These are phyloP conservation scores for Otatea glauca DNA, from an alignment of 176 grass and related monocot genomes.

Conservation along the genomic window DNA sequence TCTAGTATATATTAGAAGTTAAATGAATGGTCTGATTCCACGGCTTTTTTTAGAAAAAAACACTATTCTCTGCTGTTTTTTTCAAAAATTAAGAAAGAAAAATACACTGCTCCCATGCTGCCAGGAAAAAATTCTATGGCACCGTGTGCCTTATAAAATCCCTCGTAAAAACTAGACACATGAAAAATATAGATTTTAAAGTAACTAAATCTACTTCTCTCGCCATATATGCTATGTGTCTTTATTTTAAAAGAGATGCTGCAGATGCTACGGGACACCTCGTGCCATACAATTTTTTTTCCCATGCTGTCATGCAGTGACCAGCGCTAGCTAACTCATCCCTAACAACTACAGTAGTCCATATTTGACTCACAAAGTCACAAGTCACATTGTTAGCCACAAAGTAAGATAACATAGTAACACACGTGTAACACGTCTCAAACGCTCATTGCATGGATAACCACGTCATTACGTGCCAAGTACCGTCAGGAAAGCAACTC, in stretches of 20 bases:
- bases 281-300: too few relatives aligned
- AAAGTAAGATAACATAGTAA: not conserved
- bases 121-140: too few relatives aligned
- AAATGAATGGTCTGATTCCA: not conserved
- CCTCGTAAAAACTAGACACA: too few relatives aligned
- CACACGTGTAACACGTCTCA: not conserved
- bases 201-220: too few relatives aligned
- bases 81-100: not conserved
- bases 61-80: not conserved
- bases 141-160: too few relatives aligned
- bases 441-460: not conserved
- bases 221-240: too few relatives aligned
- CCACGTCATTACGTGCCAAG: not conserved
- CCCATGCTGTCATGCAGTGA: not conserved
- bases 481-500: not conserved
- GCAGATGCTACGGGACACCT: too few relatives aligned
- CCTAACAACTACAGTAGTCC: not conserved
- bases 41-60: not conserved
- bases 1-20: not conserved
- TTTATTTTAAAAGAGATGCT: too few relatives aligned
- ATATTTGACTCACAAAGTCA: too few relatives aligned
- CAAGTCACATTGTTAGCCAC: too few relatives aligned
- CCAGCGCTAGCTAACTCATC: not conserved
- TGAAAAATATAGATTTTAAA: too few relatives aligned
- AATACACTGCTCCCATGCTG: not conserved